Percentiles rank a stretch among this genome's conserved stretches.
phyloP scores from a whole-genome alignment of 192 early-diverging fungal species.

The Radiomyces spectabilis region DNA sequence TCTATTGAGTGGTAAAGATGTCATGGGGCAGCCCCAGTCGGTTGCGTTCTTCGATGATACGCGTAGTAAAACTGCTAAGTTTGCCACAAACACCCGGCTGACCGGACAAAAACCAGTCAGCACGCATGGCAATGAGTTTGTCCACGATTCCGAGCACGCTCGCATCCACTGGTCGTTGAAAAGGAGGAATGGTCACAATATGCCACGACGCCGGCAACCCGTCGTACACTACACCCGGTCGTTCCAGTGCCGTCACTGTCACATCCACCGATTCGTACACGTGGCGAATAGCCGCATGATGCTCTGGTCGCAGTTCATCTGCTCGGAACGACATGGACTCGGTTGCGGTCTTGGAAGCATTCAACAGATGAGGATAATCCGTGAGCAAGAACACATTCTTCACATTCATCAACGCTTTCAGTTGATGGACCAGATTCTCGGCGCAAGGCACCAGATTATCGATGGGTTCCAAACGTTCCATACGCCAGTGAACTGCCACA shows the following conservation, averaged over 20 bases:
- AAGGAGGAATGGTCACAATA: conserved; percentile 5
- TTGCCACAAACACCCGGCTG: conserved; percentile 19
- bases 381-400: conserved; percentile 27
- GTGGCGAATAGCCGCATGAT: conserved; percentile 25
- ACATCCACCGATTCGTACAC: conserved; percentile 20
- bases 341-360: conserved; percentile 7
- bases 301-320: conserved; percentile 8
- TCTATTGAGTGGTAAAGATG: too few relatives aligned
- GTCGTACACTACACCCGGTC: conserved; percentile 1
- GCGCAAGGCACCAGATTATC: conserved; percentile 23
- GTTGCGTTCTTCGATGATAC: conserved; percentile 18
- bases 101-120: conserved; percentile 29
- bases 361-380: conserved; percentile 32
- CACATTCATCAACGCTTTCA: not conserved
- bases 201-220: conserved; percentile 23
- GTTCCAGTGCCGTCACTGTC: conserved; percentile 11
- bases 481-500: conserved; percentile 36
- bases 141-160: conserved; percentile 29
- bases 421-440: conserved; percentile 9
- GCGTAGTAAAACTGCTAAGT: conserved; percentile 19
- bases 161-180: not conserved
- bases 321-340: conserved; percentile 28
- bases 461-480: conserved; percentile 17
- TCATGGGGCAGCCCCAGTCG: too few relatives aligned
- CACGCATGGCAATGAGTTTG: conserved; percentile 28